Percentiles rank a stretch among this genome's conserved stretches.
These are phyloP conservation scores for Clarireedia monteithiana DNA, from an alignment of 2,329 filamentous ascomycete species.

Conservation along the genomic window DNA sequence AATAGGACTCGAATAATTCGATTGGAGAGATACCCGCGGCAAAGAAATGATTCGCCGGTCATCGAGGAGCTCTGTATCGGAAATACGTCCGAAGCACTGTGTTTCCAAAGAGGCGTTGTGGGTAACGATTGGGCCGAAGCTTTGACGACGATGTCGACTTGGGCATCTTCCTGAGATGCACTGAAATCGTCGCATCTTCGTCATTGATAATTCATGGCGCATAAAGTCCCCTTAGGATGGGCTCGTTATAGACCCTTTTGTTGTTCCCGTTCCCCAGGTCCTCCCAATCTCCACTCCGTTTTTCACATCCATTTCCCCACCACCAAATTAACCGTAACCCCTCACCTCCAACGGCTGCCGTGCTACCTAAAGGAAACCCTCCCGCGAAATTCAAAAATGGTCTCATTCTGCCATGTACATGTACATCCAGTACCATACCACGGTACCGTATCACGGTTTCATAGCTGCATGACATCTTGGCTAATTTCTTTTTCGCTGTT, in stretches of 20 bases:
- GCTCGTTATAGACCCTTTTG: background rate
- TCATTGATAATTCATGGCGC: too few relatives aligned
- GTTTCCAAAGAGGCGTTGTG: too few relatives aligned
- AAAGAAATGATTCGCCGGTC: background rate
- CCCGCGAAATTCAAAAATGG: background rate
- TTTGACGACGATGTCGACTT: background rate
- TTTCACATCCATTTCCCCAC: background rate
- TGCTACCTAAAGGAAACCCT: background rate
- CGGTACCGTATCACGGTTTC: conserved; percentile 4
- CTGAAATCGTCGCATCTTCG: too few relatives aligned
- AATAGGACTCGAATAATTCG: background rate
- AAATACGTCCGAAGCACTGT: too few relatives aligned
- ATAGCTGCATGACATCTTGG: background rate
- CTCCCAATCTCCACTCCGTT: too few relatives aligned
- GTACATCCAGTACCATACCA: background rate
- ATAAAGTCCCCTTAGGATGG: background rate
- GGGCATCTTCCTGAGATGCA: background rate
- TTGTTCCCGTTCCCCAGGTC: background rate
- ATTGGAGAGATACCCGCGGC: background rate
- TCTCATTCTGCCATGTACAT: background rate
- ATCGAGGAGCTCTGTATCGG: too few relatives aligned
- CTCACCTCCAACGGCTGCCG: conserved; percentile 9
- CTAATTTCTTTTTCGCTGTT: background rate
- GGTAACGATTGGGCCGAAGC: background rate
- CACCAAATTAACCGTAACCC: background rate